These are phyloP conservation scores for Aspergillus hiratsukae DNA, from an alignment of 2,329 filamentous ascomycete species.

Conservation along the genomic window DNA sequence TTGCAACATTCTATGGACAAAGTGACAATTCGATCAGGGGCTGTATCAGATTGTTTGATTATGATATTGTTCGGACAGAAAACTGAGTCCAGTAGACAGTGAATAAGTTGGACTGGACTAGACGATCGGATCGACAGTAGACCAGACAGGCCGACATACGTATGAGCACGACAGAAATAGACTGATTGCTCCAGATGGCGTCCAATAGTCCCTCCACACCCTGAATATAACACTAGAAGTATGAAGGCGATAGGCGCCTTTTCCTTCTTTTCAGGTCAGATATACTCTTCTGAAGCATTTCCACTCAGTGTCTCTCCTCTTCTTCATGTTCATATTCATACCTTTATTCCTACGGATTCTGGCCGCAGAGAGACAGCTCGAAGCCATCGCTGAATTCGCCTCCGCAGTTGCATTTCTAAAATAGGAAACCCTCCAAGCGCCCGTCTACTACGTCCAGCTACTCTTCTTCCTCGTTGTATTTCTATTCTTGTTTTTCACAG, in stretches of 20 bases:
- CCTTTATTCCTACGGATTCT: neutral
- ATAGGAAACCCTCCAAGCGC: neutral
- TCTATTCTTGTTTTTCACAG: neutral
- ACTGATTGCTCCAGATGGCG: neutral
- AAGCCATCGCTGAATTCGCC: neutral
- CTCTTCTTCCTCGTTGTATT: constrained; percentile 1
- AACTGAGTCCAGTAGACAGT: neutral
- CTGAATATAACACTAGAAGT: neutral
- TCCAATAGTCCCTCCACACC: neutral
- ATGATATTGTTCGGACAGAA: neutral
- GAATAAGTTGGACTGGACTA: neutral
- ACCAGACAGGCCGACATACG: neutral
- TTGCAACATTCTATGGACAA: neutral
- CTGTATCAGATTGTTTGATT: neutral
- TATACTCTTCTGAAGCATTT: neutral
- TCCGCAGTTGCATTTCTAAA: neutral
- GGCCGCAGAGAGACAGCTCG: neutral
- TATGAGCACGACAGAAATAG: neutral
- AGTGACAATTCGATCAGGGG: neutral
- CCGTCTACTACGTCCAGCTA: neutral
- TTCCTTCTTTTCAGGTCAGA: neutral
- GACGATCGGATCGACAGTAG: neutral
- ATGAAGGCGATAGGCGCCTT: neutral
- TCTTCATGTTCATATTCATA: neutral
- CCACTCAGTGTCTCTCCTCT: neutral